These are phyloP conservation scores for Sporothrix euskadiensis DNA, from an alignment of 2,329 filamentous ascomycete species.

Conservation along the genomic window DNA sequence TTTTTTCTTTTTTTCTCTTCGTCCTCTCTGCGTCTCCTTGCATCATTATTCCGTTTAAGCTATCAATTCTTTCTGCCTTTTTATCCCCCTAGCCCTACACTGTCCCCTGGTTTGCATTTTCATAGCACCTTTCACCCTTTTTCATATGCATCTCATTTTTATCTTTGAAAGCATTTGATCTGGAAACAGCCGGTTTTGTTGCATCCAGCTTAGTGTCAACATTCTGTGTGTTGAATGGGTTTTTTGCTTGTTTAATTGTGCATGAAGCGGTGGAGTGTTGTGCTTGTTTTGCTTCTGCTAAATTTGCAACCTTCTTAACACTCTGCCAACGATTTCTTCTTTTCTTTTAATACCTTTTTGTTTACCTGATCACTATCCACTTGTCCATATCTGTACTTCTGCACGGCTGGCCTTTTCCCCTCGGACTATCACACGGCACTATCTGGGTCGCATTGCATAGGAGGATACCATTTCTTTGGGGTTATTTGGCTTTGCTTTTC, in stretches of 20 bases:
- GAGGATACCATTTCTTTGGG: neutral
- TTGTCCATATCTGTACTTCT: neutral
- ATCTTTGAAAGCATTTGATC: neutral
- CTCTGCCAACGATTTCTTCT: too few relatives aligned
- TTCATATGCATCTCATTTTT: neutral
- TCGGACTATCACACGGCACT: neutral
- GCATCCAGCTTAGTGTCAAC: constrained; percentile 13
- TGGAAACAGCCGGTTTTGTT: neutral
- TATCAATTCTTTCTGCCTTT: neutral
- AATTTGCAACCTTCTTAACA: neutral
- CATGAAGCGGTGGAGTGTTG: neutral
- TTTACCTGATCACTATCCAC: neutral
- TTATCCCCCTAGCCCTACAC: neutral
- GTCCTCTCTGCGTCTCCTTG: neutral
- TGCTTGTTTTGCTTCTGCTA: neutral
- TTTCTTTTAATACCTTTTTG: neutral
- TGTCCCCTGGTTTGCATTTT: neutral
- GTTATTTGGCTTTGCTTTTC: neutral
- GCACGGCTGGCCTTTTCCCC: neutral
- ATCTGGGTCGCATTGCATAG: neutral
- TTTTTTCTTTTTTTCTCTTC: neutral
- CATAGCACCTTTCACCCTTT: neutral
- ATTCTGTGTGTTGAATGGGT: constrained; percentile 5
- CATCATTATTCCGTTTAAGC: neutral
- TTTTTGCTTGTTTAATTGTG: constrained; percentile 27